These are phyloP conservation scores for Lentinula novae-zelandiae DNA, from an alignment of 1,284 basidiomycete species.

Conservation along the genomic window DNA sequence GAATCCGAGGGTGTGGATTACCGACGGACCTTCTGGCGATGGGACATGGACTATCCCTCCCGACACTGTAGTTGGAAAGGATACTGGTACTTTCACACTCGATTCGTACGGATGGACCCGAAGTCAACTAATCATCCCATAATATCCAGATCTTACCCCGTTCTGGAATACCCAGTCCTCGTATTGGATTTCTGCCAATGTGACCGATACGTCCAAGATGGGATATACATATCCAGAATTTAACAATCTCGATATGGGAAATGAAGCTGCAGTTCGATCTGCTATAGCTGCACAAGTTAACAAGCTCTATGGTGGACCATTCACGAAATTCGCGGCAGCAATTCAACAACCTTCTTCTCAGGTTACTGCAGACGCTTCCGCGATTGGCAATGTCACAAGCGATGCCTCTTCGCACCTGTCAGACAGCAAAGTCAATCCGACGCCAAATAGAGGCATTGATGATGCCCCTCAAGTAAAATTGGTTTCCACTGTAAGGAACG, in stretches of 20 bases:
- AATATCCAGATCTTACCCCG: constrained; percentile 25
- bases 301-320: constrained; percentile 24
- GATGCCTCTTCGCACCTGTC: not conserved
- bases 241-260: constrained; percentile 30
- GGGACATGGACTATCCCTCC: constrained; percentile 33
- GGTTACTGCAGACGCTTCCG: not conserved
- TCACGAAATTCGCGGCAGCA: not conserved
- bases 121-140: not conserved
- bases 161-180: constrained; percentile 24
- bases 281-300: constrained; percentile 32
- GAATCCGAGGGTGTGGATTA: constrained; percentile 36
- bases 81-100: constrained; percentile 28
- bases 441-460: not conserved
- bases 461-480: not conserved
- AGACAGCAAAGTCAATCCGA: not conserved
- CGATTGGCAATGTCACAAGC: not conserved
- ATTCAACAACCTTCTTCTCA: not conserved
- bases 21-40: constrained; percentile 24
- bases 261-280: constrained; percentile 24
- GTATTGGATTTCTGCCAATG: constrained; percentile 29
- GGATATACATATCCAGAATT: constrained; percentile 46
- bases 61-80: constrained; percentile 26
- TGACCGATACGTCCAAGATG: constrained; percentile 21
- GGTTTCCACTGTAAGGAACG: not conserved
- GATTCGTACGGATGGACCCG: not conserved